These are phyloP conservation scores for Backusella sp. DNA, from an alignment of 192 early-diverging fungal species.

Conservation along the genomic window DNA sequence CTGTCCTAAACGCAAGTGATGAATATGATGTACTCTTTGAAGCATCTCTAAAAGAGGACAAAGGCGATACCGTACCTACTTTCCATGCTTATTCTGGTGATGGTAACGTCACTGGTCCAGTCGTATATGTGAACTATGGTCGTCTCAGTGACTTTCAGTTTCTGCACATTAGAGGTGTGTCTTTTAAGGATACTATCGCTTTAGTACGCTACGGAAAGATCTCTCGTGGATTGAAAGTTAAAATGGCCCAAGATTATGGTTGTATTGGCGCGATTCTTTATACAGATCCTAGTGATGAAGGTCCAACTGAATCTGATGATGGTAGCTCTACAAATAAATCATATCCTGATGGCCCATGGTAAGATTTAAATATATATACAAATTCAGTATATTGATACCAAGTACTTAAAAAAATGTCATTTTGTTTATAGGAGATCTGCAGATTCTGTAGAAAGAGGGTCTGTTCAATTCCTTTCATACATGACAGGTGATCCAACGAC, in stretches of 20 bases:
- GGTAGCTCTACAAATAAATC: constrained; percentile 28
- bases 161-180: constrained; percentile 37
- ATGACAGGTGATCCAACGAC: constrained; percentile 62
- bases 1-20: constrained; percentile 25
- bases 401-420: neutral
- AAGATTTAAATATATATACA: neutral
- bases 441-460: constrained; percentile 48
- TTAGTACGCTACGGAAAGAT: constrained; percentile 56
- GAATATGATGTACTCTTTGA: neutral
- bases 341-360: constrained; percentile 62
- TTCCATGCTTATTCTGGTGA: constrained; percentile 62
- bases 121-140: constrained; percentile 69
- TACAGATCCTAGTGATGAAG: constrained; percentile 64
- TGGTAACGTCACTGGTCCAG: constrained; percentile 55
- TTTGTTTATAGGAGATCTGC: constrained; percentile 24
- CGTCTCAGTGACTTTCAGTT: constrained; percentile 45
- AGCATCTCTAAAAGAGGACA: neutral
- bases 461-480: constrained; percentile 43
- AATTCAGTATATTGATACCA: neutral
- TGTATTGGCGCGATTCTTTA: constrained; percentile 60
- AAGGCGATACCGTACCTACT: constrained; percentile 43
- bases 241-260: constrained; percentile 50
- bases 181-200: constrained; percentile 35
- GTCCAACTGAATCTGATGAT: constrained; percentile 20
- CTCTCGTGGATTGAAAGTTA: constrained; percentile 55